Evolutionary conservation across 768 basidiomycete species (phyloP), one percentile per base, ranked within the genome.

Genomic region (Gloeostereum incarnatum): DNA sequence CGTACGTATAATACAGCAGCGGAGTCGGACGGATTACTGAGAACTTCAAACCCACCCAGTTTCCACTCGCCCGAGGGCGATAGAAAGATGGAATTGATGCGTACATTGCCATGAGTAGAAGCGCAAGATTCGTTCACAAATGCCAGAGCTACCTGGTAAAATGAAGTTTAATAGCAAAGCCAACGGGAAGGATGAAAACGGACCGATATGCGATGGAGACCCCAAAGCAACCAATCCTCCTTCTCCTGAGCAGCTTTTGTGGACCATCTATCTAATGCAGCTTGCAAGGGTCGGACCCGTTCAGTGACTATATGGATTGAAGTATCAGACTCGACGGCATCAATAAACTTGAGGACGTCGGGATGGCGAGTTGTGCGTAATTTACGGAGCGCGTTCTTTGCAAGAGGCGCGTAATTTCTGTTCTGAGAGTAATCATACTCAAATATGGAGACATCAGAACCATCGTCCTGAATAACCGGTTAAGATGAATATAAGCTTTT

Each of bases 1-100:
- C 83, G 59, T 61, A 92, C 90, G 67, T 86, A 94, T 52, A 92
- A 63, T 11, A 86, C 73, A 22, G 85, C 75, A 31, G 67, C 56
- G 10, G 86, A 79, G 37, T 97, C 93, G 48, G 78, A 85, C 6
- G 81, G 71, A 47, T 72, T 87, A 49, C 89, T 91, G 45, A 96
- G 57, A 0, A 94, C 61, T 51, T 99, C 96, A 51, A 98, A 92
- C 1, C 94, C 94, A 14, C 89, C 93, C 6, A 99, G 63, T 52
- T 88, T 88, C 96, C 94, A 98, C 63, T 99, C 96, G 4, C 94
- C 89, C 0, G 90, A 87, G 0, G 83, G 81, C 1, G 94, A 90
- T 36, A 96, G 76, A 53, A 96, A 97, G 41, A 97, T 75, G 1
- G 87, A 78, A 41, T 73, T 69, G n/a, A 72, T 56, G 42, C 76